Evolutionary conservation across 805 yeast species (phyloP).

Genomic region (Pichia deserticola): DNA sequence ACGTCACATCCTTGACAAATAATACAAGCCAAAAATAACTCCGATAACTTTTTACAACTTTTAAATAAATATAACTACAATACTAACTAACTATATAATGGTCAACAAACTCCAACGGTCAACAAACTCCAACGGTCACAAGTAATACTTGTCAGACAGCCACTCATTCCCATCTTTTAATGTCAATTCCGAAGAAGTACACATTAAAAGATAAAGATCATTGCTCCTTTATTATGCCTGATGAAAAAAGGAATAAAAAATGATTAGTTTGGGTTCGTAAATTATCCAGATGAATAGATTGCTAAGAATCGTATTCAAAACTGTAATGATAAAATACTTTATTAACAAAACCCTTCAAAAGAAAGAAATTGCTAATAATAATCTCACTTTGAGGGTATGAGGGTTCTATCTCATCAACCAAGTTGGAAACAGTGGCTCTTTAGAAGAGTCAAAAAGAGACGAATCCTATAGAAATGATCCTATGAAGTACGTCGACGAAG

Average conservation of each 20-base stretch:
- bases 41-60: too few relatives aligned
- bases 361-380: neutral
- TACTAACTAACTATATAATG: neutral
- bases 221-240: slow-evolving; percentile 74
- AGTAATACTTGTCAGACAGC: slow-evolving; percentile 12
- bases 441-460: slow-evolving; percentile 98
- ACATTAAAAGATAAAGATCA: slow-evolving; percentile 63
- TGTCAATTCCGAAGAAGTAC: slow-evolving; percentile 10
- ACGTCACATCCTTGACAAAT: neutral
- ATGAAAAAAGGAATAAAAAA: slow-evolving; percentile 15
- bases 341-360: neutral
- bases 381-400: slow-evolving; percentile 66
- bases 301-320: slow-evolving; percentile 82
- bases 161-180: slow-evolving; percentile 11
- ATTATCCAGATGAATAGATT: slow-evolving; percentile 73
- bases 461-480: slow-evolving; percentile 99
- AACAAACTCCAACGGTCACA: slow-evolving; percentile 7
- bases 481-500: slow-evolving; percentile 98
- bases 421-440: slow-evolving; percentile 99
- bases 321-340: slow-evolving; percentile 25
- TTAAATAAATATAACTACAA: too few relatives aligned
- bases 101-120: slow-evolving; percentile 7
- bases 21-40: neutral
- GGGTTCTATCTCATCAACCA: slow-evolving; percentile 97
- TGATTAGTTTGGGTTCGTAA: slow-evolving; percentile 8